phyloP scores from a whole-genome alignment of 192 early-diverging fungal species.

The Coemansia sp. region DNA sequence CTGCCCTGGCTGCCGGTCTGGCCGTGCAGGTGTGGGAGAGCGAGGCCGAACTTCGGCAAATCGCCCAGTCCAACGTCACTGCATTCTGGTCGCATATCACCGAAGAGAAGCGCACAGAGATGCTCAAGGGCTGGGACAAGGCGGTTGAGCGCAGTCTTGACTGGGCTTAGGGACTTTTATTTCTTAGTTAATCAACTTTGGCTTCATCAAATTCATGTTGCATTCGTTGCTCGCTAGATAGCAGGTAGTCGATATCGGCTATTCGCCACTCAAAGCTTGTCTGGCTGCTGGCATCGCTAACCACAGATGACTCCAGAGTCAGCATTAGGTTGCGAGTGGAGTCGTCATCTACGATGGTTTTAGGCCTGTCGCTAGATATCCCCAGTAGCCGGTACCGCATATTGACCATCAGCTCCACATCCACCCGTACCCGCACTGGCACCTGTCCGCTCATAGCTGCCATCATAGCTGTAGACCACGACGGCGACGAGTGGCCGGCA shows the following conservation, averaged over 20 bases:
- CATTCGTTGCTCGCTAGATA: conserved; percentile 40
- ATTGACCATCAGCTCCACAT: conserved; percentile 27
- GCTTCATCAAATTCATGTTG: conserved; percentile 3
- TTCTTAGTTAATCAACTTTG: conserved; percentile 1
- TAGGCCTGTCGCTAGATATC: neutral
- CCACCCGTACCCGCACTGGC: conserved; percentile 31
- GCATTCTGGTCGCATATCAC: conserved; percentile 53
- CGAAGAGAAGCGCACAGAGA: conserved; percentile 58
- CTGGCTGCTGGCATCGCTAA: neutral
- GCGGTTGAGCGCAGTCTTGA: conserved; percentile 68
- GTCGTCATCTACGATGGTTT: conserved; percentile 40
- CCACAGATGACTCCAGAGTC: conserved; percentile 23
- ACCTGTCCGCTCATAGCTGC: conserved; percentile 6
- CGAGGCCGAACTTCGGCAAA: conserved; percentile 55
- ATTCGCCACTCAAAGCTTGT: conserved; percentile 30
- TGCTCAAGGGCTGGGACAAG: conserved; percentile 69
- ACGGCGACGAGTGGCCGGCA: neutral
- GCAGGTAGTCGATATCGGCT: conserved; percentile 42
- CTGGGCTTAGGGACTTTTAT: conserved; percentile 54
- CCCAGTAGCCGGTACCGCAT: conserved; percentile 38
- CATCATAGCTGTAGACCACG: conserved; percentile 1
- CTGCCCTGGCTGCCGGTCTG: conserved; percentile 85
- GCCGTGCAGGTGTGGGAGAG: conserved; percentile 65
- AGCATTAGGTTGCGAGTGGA: conserved; percentile 38
- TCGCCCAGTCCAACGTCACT: conserved; percentile 54